Evolutionary conservation across 306 rosid genomes (phyloP).

Genomic region (peach (Prunus persica)): DNA sequence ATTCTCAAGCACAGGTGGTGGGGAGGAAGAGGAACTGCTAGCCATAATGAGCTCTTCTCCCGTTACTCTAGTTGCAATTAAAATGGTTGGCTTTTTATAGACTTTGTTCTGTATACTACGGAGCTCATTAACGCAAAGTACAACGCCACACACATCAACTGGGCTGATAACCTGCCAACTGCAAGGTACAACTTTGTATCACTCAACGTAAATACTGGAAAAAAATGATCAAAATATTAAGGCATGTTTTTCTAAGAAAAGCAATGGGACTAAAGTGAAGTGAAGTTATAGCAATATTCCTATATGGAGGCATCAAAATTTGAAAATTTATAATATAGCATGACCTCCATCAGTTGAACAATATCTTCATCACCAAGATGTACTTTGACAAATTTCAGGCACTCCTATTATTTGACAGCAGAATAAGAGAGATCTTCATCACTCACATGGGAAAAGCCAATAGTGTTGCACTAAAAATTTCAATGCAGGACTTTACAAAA

Average conservation of each 20-base stretch:
- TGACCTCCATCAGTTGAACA: slow-evolving; percentile 29
- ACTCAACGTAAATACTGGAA: not conserved
- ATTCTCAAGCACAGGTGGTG: too few species aligned
- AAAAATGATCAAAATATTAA: not conserved
- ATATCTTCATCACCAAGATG: slow-evolving; percentile 31
- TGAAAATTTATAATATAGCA: not conserved
- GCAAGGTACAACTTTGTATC: not conserved
- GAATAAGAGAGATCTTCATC: not conserved
- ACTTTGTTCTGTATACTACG: slow-evolving; percentile 19
- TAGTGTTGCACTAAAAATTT: not conserved
- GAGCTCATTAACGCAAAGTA: slow-evolving; percentile 26
- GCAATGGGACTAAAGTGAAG: not conserved
- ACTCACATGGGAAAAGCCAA: not conserved
- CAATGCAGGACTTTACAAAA: not conserved
- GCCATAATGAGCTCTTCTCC: slow-evolving; percentile 21
- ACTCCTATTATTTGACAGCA: slow-evolving; percentile 25
- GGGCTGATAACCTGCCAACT: slow-evolving; percentile 44
- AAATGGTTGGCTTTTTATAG: slow-evolving; percentile 22
- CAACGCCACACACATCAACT: slow-evolving; percentile 34
- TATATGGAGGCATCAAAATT: not conserved
- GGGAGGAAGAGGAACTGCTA: too few species aligned
- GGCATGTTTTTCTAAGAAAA: not conserved
- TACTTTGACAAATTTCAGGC: slow-evolving; percentile 32
- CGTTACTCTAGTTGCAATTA: slow-evolving; percentile 23
- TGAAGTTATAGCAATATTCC: not conserved